A percentile compares a stretch with the other conserved stretches of the same genome.
Conservation (phyloP, 139 green algal species). For the Micromonas pusilla region DNA sequence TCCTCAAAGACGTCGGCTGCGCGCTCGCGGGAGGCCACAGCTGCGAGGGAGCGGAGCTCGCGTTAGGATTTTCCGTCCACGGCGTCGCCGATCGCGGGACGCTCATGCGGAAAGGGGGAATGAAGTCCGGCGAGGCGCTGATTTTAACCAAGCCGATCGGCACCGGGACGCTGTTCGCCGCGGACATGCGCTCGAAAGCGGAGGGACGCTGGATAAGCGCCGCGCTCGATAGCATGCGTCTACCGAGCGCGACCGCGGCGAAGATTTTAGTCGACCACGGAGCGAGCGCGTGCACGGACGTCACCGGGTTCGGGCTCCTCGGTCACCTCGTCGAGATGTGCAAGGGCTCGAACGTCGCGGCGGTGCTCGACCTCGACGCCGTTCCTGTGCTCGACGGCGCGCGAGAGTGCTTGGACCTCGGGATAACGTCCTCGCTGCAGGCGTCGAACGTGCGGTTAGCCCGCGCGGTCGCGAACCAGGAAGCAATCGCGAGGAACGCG, state of each 20-base stretch:
- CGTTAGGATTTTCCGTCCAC: constrained; percentile 61
- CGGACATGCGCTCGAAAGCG: constrained; percentile 57
- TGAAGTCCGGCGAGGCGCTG: constrained; percentile 58
- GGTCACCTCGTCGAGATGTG: constrained; percentile 47
- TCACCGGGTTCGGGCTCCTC: constrained; percentile 88
- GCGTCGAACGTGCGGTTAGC: constrained; percentile 45
- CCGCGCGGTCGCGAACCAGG: constrained; percentile 16
- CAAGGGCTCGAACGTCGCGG: constrained; percentile 21
- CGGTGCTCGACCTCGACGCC: constrained; percentile 38
- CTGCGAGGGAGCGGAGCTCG: constrained; percentile 62
- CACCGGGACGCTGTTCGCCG: constrained; percentile 57
- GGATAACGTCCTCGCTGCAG: constrained; percentile 56
- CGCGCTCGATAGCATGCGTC: constrained; percentile 52
- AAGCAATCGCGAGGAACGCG: neutral
- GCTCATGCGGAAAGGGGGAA: constrained; percentile 41
- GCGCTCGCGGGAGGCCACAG: constrained; percentile 75
- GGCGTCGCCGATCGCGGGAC: constrained; percentile 41
- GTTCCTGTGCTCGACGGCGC: constrained; percentile 61
- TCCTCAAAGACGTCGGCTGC: constrained; percentile 58
- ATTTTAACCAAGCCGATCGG: constrained; percentile 86
- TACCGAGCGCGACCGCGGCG: constrained; percentile 48
- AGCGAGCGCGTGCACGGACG: constrained; percentile 70
- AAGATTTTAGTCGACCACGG: constrained; percentile 45
- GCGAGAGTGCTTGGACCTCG: constrained; percentile 34
- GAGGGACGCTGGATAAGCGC: constrained; percentile 42